These are phyloP conservation scores for Rubus parviflorus DNA, from an alignment of 306 rosid genomes.

Conservation along the genomic window DNA sequence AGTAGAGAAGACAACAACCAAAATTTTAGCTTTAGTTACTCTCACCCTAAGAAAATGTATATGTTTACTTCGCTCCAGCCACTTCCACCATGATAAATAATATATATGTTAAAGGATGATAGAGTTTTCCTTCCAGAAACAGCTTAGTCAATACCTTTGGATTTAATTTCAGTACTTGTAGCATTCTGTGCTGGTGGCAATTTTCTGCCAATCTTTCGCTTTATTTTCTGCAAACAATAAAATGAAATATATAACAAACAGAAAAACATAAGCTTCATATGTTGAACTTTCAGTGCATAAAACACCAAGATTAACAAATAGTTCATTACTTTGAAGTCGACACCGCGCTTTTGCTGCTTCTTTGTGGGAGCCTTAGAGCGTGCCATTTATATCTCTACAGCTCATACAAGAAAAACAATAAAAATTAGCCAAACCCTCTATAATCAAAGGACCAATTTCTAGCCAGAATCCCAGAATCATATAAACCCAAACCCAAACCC, in stretches of 20 bases:
- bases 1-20: neutral
- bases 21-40: neutral
- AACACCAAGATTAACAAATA: neutral
- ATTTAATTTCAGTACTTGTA: slow-evolving; percentile 75
- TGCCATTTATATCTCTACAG: slow-evolving; percentile 42
- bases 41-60: neutral
- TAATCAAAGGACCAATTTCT: neutral
- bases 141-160: slow-evolving; percentile 54
- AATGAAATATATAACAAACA: slow-evolving; percentile 1
- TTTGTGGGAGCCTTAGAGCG: slow-evolving; percentile 53
- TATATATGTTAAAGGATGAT: too few species aligned
- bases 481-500: neutral
- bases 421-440: neutral
- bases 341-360: slow-evolving; percentile 63
- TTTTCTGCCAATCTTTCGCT: slow-evolving; percentile 80
- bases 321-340: slow-evolving; percentile 67
- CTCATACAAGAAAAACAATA: neutral
- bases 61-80: neutral
- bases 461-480: neutral
- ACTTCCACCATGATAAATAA: too few species aligned
- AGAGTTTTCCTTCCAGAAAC: neutral
- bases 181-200: slow-evolving; percentile 84
- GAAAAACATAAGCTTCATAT: neutral
- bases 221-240: slow-evolving; percentile 58
- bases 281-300: neutral